Evolutionary conservation across 2,329 filamentous ascomycete genomes (phyloP), one percentile per base, ranked within the genome.

Genomic region (Cladosporium sp.): DNA sequence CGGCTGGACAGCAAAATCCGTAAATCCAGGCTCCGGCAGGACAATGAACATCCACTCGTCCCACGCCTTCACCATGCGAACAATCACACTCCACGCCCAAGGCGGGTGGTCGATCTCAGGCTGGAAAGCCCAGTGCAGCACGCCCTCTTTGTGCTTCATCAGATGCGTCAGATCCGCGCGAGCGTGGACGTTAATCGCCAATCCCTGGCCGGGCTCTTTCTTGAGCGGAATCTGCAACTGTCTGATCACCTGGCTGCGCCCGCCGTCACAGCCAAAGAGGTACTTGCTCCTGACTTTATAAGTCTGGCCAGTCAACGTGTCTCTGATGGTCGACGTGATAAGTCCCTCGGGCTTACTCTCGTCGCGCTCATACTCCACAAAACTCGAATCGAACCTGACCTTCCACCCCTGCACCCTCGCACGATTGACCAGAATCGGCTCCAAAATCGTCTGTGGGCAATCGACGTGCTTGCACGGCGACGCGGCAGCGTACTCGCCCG

Each of bases 61-160:
- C 83, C 83, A 87, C 0, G 83, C 79, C 70, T 80, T 83, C 4
- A 87, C 82, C 83, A 87, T 86, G 22, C 84, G 74, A 2, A 79
- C 73, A 61, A 83, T 69, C 3, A 68, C 70, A 32, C 73, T 71
- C 77, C 79, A 82, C 0, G 75, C 81, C 69, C 80, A 85, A 0
- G 72, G 72, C 0, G 80, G 78, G 54, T 79, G 71, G 54, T 83
- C 77, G 10, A 65, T 59, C 24, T 70, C 69, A 0, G 84, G 83
- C 60, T 79, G 77, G 65, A 86, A 73, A 1, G 84, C 73, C 79
- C 82, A 85, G 65, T 87, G 83, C 17, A 87, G 72, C 64, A 85
- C 86, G 0, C 83, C 84, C 25, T 73, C 75, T 0, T 83, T 75
- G 51, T 76, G 69, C 54, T 78, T 67, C 32, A 83, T 74, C 10